Evolutionary conservation across 495 filamentous ascomycete species (phyloP), one percentile per base, ranked within the genome.

Genomic region (Delitschia confertaspora): DNA sequence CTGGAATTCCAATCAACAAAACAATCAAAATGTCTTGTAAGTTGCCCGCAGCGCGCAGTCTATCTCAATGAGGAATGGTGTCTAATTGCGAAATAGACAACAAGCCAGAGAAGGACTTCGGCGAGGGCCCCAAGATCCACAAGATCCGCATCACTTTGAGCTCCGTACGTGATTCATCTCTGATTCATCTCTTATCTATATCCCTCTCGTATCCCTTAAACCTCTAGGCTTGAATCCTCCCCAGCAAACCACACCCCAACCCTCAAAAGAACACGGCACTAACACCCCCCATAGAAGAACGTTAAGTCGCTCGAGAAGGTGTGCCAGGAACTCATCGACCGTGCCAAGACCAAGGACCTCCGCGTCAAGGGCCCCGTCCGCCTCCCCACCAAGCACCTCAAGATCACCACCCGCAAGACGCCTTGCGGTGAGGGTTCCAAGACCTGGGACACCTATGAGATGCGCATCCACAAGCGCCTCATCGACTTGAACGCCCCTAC

Each of bases 361-460:
- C 86, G 87, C 65, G 85, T 93, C 73, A 95, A 95, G 78, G 91
- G 91, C 64, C 91, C 91, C 65, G 93, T 98, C 69, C 91, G 91
- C 68, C 85, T 98, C 50, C 91, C 91, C 51, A 96, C 91, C 73
- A 95, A 95, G 80, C 82, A 78, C 64, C 80, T 98, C 59, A 83
- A 93, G 75, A 78, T 96, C 76, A 89, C 87, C 62, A 93, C 87
- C 70, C 73, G 84, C 59, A 89, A 88, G 82, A 95, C 91, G 53
- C 91, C 91, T 65, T 91, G 86, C 69, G 91, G 91, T 81, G 91
- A 98, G 78, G 91, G 91, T 71, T 93, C 85, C 67, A 98, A 98
- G 83, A 98, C 91, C 63, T 96, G 91, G 91, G 91, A 98, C 71
- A 81, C 75, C 66, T 96, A 78, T 69, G 93, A 98, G 82, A 93